Evolutionary conservation across 306 rosid genomes (phyloP), one percentile per base, ranked within the genome.

Genomic region (Cucumis cinereus): DNA sequence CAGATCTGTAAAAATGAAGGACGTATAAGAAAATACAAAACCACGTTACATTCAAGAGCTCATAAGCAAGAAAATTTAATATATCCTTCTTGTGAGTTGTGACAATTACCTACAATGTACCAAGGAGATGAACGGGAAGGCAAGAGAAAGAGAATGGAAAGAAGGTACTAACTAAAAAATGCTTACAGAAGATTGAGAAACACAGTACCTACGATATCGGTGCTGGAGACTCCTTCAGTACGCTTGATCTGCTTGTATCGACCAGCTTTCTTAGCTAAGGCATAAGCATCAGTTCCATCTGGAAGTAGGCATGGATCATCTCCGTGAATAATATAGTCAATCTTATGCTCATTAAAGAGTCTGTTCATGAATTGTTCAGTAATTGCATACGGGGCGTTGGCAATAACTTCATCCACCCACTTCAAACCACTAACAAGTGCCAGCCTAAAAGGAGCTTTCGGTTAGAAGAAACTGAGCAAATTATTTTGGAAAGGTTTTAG

Each of bases 241-340:
- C 99, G 98, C 70, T 92, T 95, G 61, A 95, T 95, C 86, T 95
- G 97, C 90, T 90, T 95, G 92, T 92, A 95, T 28, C 99, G 98
- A 15, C 99, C 97, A 83, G 88, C 98, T 85, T 83, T 89, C 84
- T 95, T 95, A 63, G 99, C 99, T 73, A 92, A 88, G 61, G 93
- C 98, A 81, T 95, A 95, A 81, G 99, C 98, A 90, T 95, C 99
- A 60, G 97, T 92, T 82, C 99, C 99, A 73, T 95, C 99, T 52
- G 99, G 98, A 87, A 95, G 99, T 78, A 95, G 81, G 91, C 99
- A 95, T 76, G 99, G 99, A 82, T 95, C 99, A 81, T 95, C 99
- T n/a, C 99, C 99, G 49, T 95, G 99, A 79, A 95, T 92, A 82
- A 95, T 89, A 74, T 89, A 95, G 80, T 95, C 99, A 78, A 95